Conservation (phyloP, 495 filamentous ascomycete genomes). For the Penicillium goetzii region DNA sequence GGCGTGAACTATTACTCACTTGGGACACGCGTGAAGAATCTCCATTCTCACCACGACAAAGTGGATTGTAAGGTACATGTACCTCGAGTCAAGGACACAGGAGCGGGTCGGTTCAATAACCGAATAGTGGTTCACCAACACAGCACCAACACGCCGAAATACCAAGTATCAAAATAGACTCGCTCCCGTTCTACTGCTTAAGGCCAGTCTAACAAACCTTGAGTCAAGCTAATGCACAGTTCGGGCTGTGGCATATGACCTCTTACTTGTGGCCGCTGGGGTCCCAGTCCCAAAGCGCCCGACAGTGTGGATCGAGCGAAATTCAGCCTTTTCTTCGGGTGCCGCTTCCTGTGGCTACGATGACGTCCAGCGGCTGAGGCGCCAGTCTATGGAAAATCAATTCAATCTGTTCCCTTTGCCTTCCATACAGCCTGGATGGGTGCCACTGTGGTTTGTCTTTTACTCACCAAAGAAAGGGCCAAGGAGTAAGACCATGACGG, state of each 20-base stretch:
- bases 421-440: neutral
- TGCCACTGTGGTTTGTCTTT: neutral
- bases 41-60: slow-evolving; percentile 9
- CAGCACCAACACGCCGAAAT: slow-evolving; percentile 11
- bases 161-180: slow-evolving; percentile 29
- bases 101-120: slow-evolving; percentile 30
- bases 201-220: slow-evolving; percentile 32
- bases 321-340: slow-evolving; percentile 12
- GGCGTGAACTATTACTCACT: slow-evolving; percentile 17
- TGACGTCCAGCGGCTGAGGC: slow-evolving; percentile 23
- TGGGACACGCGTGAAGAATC: slow-evolving; percentile 4
- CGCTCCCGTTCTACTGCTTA: slow-evolving; percentile 20
- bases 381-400: slow-evolving; percentile 22
- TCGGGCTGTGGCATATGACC: slow-evolving; percentile 28
- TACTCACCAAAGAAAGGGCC: neutral
- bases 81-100: slow-evolving; percentile 20
- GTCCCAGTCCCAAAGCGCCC: slow-evolving; percentile 31
- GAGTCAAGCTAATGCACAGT: slow-evolving; percentile 28
- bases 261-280: slow-evolving; percentile 22
- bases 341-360: slow-evolving; percentile 19
- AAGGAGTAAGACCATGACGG: neutral
- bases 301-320: slow-evolving; percentile 31
- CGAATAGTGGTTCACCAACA: slow-evolving; percentile 29
- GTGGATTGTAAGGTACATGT: slow-evolving; percentile 12
- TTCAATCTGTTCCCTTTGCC: neutral